These are phyloP conservation scores for Phallus indusiatus DNA, from an alignment of 768 basidiomycete genomes.

Conservation along the genomic window DNA sequence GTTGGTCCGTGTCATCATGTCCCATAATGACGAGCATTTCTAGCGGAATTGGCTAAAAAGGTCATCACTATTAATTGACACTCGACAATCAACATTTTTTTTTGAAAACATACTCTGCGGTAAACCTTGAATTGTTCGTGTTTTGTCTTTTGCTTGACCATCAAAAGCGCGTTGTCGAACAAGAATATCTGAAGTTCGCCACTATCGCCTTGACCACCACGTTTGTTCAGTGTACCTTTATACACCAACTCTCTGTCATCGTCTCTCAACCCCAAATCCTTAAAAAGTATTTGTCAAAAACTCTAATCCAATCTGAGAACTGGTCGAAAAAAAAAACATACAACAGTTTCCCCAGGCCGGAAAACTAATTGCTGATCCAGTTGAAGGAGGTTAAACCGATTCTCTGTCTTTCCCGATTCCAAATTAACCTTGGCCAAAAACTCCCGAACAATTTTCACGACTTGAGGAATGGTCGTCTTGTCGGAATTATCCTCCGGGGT, in stretches of 20 bases:
- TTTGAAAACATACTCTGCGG: constrained; percentile 56
- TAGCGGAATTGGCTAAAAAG: constrained; percentile 82
- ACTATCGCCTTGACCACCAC: constrained; percentile 65
- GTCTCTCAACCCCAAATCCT: constrained; percentile 83
- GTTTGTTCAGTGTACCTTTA: constrained; percentile 83
- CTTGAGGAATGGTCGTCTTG: constrained; percentile 67
- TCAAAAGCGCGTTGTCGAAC: constrained; percentile 92
- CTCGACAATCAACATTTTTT: not conserved
- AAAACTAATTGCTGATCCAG: constrained; percentile 87
- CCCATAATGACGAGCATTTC: constrained; percentile 81
- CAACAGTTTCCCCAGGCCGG: constrained; percentile 83
- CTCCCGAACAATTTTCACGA: constrained; percentile 63
- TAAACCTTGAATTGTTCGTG: constrained; percentile 91
- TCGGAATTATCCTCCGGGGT: constrained; percentile 88
- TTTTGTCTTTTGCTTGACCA: constrained; percentile 90
- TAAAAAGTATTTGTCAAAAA: not conserved
- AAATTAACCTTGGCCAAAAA: constrained; percentile 84
- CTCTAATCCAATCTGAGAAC: not conserved
- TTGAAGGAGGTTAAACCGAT: constrained; percentile 90
- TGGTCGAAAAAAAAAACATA: constrained; percentile 29
- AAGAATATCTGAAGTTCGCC: constrained; percentile 91
- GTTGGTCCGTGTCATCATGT: constrained; percentile 46
- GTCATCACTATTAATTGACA: not conserved
- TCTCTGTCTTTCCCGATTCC: constrained; percentile 93
- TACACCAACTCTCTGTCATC: constrained; percentile 86